Evolutionary conservation across 345 rosid genomes (phyloP), one percentile per base, ranked within the genome.

Genomic region (Aquilaria sinensis): DNA sequence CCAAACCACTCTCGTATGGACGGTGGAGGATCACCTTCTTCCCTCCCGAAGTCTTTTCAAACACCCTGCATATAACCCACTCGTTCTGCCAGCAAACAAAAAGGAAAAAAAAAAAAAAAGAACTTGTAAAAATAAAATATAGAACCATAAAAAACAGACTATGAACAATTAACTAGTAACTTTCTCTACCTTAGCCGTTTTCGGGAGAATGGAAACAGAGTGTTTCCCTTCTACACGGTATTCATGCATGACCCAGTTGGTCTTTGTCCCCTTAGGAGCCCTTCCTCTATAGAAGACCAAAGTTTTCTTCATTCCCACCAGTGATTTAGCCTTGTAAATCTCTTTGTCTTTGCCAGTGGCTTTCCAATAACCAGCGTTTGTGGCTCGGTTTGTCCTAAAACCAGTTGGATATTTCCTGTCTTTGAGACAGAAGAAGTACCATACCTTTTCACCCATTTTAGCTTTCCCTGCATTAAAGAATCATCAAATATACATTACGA

Each of bases 231-330:
- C 92, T 60, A 90, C 84, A 43, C 97, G 77, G 47, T 72, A 90
- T 67, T 90, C 97, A 54, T 90, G 97, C 92, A 90, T 87, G 31
- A 90, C 88, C 97, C 97, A 90, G 47, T 81, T 87, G 68, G 83
- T 68, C 75, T 87, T 87, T 23, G 69, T 69, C 2, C 97, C 97
- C 75, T 75, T 87, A 9, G 97, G 97, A 49, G 97, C 97, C 76
- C 97, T 81, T 47, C 95, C 97, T 74, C 16, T 72, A 69, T 90
- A 90, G 74, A 90, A 90, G 62, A 90, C 97, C 54, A 90, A 65
- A n/a, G 97, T 90, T 74, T 90, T 90, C 75, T 90, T 90, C 97
- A 90, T 87, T n/a, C 97, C 97, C 55, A 90, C 92, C 43, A 90
- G 88, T 46, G 81, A 29, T 58, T 74, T 80, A 0, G 50, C 80